A percentile compares a stretch with the other conserved stretches of the same genome.
These are phyloP conservation scores for Ophiostoma himal-ulmi DNA, from an alignment of 2,329 filamentous ascomycete species.

Conservation along the genomic window DNA sequence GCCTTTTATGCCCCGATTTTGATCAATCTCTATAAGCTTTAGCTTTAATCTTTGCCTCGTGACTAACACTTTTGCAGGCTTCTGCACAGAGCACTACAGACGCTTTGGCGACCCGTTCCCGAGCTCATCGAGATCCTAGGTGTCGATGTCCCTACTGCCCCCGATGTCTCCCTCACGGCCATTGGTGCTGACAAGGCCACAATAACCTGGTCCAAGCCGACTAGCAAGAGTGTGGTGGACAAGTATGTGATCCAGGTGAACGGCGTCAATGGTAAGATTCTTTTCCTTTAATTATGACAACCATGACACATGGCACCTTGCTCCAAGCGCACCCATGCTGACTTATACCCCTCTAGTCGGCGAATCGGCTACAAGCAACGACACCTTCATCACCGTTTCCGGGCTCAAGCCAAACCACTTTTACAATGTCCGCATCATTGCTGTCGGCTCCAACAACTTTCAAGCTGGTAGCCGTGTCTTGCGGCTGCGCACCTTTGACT, in stretches of 20 bases:
- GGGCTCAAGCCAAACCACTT: slow-evolving; percentile 80
- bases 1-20: background rate
- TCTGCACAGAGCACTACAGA: slow-evolving; percentile 77
- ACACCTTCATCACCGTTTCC: slow-evolving; percentile 86
- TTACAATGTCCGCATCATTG: slow-evolving; percentile 89
- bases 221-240: slow-evolving; percentile 59
- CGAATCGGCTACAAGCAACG: slow-evolving; percentile 67
- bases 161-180: slow-evolving; percentile 82
- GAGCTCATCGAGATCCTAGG: slow-evolving; percentile 86
- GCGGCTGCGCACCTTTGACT: slow-evolving; percentile 69
- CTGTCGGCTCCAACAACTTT: slow-evolving; percentile 86
- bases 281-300: background rate
- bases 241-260: slow-evolving; percentile 93
- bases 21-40: too few relatives aligned
- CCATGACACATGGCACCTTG: background rate
- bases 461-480: slow-evolving; percentile 83
- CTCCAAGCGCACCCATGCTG: background rate
- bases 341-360: slow-evolving; percentile 55
- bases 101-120: slow-evolving; percentile 83
- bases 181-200: slow-evolving; percentile 83
- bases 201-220: slow-evolving; percentile 80
- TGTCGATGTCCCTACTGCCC: slow-evolving; percentile 85
- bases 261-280: slow-evolving; percentile 71
- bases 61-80: slow-evolving; percentile 51
- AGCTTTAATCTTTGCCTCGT: background rate